phyloP scores from a whole-genome alignment of 306 rosid species.

The Vigna mungo region DNA sequence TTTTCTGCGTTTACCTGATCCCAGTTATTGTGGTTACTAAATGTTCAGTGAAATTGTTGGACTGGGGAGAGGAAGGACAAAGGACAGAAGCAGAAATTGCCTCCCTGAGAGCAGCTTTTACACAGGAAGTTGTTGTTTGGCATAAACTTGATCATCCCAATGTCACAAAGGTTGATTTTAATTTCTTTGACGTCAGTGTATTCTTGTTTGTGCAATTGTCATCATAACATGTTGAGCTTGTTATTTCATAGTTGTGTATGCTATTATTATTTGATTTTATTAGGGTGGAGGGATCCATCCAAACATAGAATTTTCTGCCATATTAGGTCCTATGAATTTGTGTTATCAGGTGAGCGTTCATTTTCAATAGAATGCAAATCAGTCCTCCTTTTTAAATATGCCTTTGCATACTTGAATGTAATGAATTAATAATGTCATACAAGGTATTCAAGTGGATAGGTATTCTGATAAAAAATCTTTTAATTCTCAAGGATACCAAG shows the following conservation, averaged over 20 bases:
- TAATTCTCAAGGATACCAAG: conserved; percentile 6
- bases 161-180: conserved; percentile 84
- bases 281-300: conserved; percentile 15
- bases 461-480: conserved; percentile 28
- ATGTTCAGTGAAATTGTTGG: conserved; percentile 85
- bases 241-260: conserved; percentile 27
- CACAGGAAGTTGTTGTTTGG: conserved; percentile 99
- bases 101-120: conserved; percentile 87
- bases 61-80: conserved; percentile 99
- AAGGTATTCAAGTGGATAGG: conserved; percentile 31
- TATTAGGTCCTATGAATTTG: neutral
- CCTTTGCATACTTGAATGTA: conserved; percentile 19
- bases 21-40: conserved; percentile 32
- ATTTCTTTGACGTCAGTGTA: conserved; percentile 26
- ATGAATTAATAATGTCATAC: conserved; percentile 11
- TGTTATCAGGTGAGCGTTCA: conserved; percentile 26
- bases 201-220: conserved; percentile 1
- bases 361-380: conserved; percentile 18
- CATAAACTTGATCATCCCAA: conserved; percentile 98
- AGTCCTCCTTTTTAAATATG: conserved; percentile 6
- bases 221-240: conserved; percentile 17
- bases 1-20: conserved; percentile 38
- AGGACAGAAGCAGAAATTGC: conserved; percentile 91
- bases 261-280: conserved; percentile 20
- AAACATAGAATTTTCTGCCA: neutral